Evolutionary conservation across 1,139 yeast genomes (phyloP), one percentile per base, ranked within the genome.

Genomic region (Sugiyamaella xylanicola): DNA sequence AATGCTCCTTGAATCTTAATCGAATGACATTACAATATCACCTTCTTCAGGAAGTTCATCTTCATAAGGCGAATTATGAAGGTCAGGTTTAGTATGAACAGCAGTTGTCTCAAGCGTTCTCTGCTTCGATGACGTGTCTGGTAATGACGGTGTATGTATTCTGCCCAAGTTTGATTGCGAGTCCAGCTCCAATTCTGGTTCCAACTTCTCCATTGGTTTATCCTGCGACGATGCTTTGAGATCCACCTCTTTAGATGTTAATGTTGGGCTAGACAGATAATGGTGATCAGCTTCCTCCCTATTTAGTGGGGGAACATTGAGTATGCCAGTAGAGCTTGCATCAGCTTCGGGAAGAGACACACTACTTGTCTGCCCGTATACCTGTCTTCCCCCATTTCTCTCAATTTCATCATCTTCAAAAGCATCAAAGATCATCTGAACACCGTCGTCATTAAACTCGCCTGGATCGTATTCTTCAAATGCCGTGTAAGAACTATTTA

Each of bases 351-450:
- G 8, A 5, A 29, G 11, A n/a, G 48, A 20, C 11, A 13, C 8
- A 43, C 20, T 43, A 25, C 15, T 27, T 15, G 5, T 2, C 3
- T 15, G 19, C 3, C 5, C 15, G n/a, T 16, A 13, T 11, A 8
- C 19, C 1, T 9, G 13, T 15, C 11, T 21, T 7, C 50, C 44
- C 16, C 59, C 60, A 16, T 45, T 54, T 35, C 61, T 40, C 13
- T 58, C 59, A 9, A 52, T 58, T 19, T 51, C 59, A 35, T 60
- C 63, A 19, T 60, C 60, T 27, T 53, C 55, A 16, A 55, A 60
- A 1, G 58, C 62, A 44, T 65, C 71, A 56, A 67, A 68, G 9
- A 64, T 60, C 64, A 65, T 60, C 29, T 64, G 63, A 13, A 67
- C 64, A 17, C 63, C 59, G 27, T 54, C 59, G 29, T 37, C 44